Base-by-base conservation (phyloP, 2,329 filamentous ascomycete species). In the Penicillium janthinellum region DNA sequence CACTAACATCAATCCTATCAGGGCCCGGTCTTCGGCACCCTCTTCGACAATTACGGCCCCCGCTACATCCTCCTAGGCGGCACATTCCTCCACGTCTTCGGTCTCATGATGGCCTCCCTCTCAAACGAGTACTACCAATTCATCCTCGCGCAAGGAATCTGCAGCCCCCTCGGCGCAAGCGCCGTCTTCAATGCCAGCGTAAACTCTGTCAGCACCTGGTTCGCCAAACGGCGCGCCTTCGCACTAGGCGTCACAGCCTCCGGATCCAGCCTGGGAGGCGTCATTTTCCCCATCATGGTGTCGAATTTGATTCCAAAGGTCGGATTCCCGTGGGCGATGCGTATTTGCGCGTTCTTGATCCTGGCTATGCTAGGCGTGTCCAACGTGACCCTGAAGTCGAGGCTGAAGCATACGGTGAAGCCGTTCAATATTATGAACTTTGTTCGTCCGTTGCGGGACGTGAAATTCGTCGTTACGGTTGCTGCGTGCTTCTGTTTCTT, bases 31-130 rank as follows among this genome's bases (percentile, higher is more conserved):
- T 81, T 87, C n/a, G 88, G 88, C 1, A 84, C 83, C 42, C 49
- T 88, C 0, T 89, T 83, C 64, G 89, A 91, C 67, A 83, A 78
- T 57, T 84, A 86, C 58, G 88, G 88, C 0, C 86, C 88, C 0
- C 80, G 82, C 31, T 81, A 76, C 47, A 56, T 90, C 1, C 69
- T 85, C 1, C 44, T 83, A 0, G 68, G 75, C 34, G 84, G 84
- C 20, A 80, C 79, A 3, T 75, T 85, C 56, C 67, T 86, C 56
- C 83, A 86, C 60, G 81, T 86, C 55, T 83, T 86, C 56, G 83
- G 83, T 3, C 72, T 86, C 25, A 86, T 86, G 83, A 86, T 86
- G 84, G 75, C 82, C 2, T 82, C 79, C 20, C 72, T 86, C 5
- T 81, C 80, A 17, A 79, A 69, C 0, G 72, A 84, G 60, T 86